phyloP scores from a whole-genome alignment of 1,284 basidiomycete genomes.

The Ustilago bromivora region DNA sequence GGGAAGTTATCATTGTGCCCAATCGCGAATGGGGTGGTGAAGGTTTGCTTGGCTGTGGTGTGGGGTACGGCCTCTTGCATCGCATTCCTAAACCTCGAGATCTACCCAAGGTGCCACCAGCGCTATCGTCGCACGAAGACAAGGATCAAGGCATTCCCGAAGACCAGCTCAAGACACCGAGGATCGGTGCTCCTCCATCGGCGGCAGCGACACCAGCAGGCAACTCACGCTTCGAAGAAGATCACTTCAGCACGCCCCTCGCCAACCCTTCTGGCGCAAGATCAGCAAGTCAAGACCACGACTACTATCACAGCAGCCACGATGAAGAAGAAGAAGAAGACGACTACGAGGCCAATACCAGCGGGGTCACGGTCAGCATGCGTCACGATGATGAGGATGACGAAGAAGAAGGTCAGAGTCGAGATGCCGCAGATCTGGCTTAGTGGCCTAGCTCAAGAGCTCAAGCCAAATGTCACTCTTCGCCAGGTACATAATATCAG shows the following conservation, averaged over 20 bases:
- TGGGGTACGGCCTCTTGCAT: slow-evolving; percentile 65
- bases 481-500: not conserved
- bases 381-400: slow-evolving; percentile 55
- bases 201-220: slow-evolving; percentile 22
- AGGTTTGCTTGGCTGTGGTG: slow-evolving; percentile 65
- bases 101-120: slow-evolving; percentile 41
- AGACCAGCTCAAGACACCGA: slow-evolving; percentile 38
- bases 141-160: slow-evolving; percentile 19
- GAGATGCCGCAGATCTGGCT: slow-evolving; percentile 13
- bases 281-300: slow-evolving; percentile 16
- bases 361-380: slow-evolving; percentile 57
- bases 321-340: slow-evolving; percentile 44
- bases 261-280: slow-evolving; percentile 17
- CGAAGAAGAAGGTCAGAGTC: slow-evolving; percentile 17
- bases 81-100: slow-evolving; percentile 62
- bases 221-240: slow-evolving; percentile 24
- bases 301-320: slow-evolving; percentile 24
- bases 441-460: slow-evolving; percentile 2
- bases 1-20: slow-evolving; percentile 66
- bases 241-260: slow-evolving; percentile 32
- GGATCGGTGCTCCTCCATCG: slow-evolving; percentile 35
- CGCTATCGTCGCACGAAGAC: slow-evolving; percentile 23
- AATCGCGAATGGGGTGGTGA: slow-evolving; percentile 67
- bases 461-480: not conserved
- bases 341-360: slow-evolving; percentile 46